Evolutionary conservation across 208 protist genomes (phyloP).

Genomic region (Novymonas esmeraldas): DNA sequence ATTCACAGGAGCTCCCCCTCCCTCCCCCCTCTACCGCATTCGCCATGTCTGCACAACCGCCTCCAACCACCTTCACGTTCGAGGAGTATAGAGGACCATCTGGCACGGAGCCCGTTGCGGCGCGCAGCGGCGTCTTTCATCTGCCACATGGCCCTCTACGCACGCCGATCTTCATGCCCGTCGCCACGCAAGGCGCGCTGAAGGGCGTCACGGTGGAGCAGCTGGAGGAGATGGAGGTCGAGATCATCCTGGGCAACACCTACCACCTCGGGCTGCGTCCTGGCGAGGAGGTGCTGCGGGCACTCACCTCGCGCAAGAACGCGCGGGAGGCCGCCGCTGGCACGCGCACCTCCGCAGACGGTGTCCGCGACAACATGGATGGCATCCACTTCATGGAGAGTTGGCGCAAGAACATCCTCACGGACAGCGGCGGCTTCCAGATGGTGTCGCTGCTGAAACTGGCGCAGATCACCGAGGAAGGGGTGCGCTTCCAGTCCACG

Average conservation of each 20-base stretch:
- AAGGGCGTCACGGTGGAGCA: slow-evolving; percentile 96
- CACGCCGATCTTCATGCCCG: slow-evolving; percentile 98
- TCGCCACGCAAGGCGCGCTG: slow-evolving; percentile 97
- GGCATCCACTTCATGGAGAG: slow-evolving; percentile 98
- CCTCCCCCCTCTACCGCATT: not conserved
- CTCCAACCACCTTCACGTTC: slow-evolving; percentile 64
- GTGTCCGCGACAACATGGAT: slow-evolving; percentile 89
- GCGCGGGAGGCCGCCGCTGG: slow-evolving; percentile 24
- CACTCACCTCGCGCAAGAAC: slow-evolving; percentile 73
- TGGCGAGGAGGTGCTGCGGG: slow-evolving; percentile 86
- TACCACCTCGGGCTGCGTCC: slow-evolving; percentile 98
- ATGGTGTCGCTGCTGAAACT: slow-evolving; percentile 98
- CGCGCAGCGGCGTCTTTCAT: slow-evolving; percentile 83
- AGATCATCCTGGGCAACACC: slow-evolving; percentile 99
- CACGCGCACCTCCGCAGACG: slow-evolving; percentile 20
- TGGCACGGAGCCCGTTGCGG: slow-evolving; percentile 48
- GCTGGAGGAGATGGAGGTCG: slow-evolving; percentile 92
- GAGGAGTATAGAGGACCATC: slow-evolving; percentile 58
- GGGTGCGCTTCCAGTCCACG: slow-evolving; percentile 98
- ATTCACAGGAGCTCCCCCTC: too few relatives aligned
- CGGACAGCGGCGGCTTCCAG: slow-evolving; percentile 98
- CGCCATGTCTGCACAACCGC: not conserved
- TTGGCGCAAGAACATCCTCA: slow-evolving; percentile 96
- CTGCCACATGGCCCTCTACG: slow-evolving; percentile 90
- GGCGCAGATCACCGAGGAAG: slow-evolving; percentile 98